phyloP scores from a whole-genome alignment of 768 basidiomycete genomes.

The Lactifluus rugatus region DNA sequence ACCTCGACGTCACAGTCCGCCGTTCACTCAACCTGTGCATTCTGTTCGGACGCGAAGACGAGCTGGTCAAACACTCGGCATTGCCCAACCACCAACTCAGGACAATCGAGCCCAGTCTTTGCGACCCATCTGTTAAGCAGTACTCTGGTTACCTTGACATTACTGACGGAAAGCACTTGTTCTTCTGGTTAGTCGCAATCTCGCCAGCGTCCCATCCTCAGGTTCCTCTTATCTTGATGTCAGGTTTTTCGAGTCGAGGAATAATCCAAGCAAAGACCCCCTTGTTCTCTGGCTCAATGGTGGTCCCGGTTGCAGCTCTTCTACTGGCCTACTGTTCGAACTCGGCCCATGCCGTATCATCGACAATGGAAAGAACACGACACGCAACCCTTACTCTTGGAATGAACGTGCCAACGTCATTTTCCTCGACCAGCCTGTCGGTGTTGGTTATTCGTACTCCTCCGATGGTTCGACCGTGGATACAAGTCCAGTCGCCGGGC shows the following conservation, averaged over 20 bases:
- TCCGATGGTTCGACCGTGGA: conserved; percentile 65
- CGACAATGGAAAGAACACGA: conserved; percentile 45
- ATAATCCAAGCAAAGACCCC: conserved; percentile 64
- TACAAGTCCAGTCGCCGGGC: conserved; percentile 75
- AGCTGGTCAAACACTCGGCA: conserved; percentile 32
- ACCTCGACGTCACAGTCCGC: neutral
- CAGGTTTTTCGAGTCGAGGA: conserved; percentile 86
- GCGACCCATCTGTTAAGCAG: conserved; percentile 43
- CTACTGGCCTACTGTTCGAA: conserved; percentile 19
- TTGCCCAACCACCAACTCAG: conserved; percentile 32
- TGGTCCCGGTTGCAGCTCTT: conserved; percentile 36
- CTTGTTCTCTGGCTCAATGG: conserved; percentile 89
- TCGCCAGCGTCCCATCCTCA: neutral
- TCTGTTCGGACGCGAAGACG: conserved; percentile 25
- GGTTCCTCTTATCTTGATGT: neutral
- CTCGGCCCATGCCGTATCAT: conserved; percentile 18
- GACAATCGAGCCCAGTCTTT: conserved; percentile 36
- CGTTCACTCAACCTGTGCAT: neutral
- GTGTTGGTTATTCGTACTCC: conserved; percentile 85
- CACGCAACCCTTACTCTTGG: conserved; percentile 77
- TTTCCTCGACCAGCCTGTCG: conserved; percentile 73
- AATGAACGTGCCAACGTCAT: conserved; percentile 69
- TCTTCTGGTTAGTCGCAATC: conserved; percentile 40
- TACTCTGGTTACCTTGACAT: conserved; percentile 52
- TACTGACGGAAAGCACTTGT: conserved; percentile 43